These are phyloP conservation scores for Pythium aristosporum DNA, from an alignment of 352 stramenopile genomes.

Conservation along the genomic window DNA sequence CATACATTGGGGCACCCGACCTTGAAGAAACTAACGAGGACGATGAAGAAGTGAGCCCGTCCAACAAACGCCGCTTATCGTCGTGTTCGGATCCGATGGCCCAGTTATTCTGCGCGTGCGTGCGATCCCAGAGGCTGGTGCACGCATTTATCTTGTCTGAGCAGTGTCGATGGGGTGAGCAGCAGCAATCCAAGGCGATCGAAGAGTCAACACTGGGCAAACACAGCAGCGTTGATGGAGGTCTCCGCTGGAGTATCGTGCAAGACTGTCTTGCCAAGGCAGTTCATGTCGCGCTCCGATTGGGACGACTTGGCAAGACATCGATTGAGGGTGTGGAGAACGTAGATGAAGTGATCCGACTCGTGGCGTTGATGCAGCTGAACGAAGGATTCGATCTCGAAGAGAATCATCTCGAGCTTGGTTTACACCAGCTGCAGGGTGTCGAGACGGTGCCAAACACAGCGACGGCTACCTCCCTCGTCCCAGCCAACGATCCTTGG, in stretches of 20 bases:
- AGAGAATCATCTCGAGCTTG: conserved; percentile 24
- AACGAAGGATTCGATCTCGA: conserved; percentile 64
- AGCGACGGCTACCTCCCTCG: not conserved
- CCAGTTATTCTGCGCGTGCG: conserved; percentile 63
- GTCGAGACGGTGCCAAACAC: not conserved
- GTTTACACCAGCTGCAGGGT: not conserved
- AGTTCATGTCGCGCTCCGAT: conserved; percentile 68
- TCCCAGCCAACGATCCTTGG: conserved; percentile 47
- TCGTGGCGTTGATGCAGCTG: conserved; percentile 74
- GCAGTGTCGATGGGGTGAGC: conserved; percentile 65
- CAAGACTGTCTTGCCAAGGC: conserved; percentile 72
- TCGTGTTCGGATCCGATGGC: conserved; percentile 37
- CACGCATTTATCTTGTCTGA: conserved; percentile 74
- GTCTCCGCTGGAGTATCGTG: conserved; percentile 65
- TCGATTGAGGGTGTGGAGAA: conserved; percentile 76
- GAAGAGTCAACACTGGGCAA: conserved; percentile 79
- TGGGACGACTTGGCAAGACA: conserved; percentile 59
- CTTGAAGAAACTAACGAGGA: conserved; percentile 36
- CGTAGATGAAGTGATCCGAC: conserved; percentile 74
- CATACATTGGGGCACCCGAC: conserved; percentile 45
- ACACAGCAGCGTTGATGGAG: conserved; percentile 53
- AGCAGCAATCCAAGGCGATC: conserved; percentile 57
- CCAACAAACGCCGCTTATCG: conserved; percentile 35
- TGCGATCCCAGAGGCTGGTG: conserved; percentile 54
- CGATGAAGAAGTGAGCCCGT: conserved; percentile 15